phyloP scores from a whole-genome alignment of 2,329 filamentous ascomycete species.

The Penicillium sp. region DNA sequence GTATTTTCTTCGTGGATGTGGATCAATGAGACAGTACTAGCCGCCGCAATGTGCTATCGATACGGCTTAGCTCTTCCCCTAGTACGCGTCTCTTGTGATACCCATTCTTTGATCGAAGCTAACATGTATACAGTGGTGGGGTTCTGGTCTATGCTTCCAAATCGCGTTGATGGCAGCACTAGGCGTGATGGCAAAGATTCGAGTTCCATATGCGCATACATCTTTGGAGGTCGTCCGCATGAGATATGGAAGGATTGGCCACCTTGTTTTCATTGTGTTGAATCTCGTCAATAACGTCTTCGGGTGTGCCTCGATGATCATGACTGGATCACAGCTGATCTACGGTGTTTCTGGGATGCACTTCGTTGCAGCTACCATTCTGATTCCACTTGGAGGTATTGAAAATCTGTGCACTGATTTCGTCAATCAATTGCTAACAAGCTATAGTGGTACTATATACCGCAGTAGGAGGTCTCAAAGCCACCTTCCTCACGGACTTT shows the following conservation, averaged over 20 bases:
- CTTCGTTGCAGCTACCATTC: constrained; percentile 51
- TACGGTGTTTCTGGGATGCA: constrained; percentile 55
- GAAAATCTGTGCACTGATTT: constrained; percentile 12
- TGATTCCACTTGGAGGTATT: constrained; percentile 52
- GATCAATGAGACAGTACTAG: constrained; percentile 45
- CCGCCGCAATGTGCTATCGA: constrained; percentile 39
- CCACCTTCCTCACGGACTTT: constrained; percentile 55
- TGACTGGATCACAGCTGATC: constrained; percentile 51
- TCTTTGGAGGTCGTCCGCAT: constrained; percentile 55
- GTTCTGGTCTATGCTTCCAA: constrained; percentile 50
- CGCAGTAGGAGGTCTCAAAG: constrained; percentile 54
- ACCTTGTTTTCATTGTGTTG: constrained; percentile 48
- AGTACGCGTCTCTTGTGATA: constrained; percentile 21
- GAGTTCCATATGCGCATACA: constrained; percentile 56
- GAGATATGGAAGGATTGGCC: constrained; percentile 51
- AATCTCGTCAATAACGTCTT: constrained; percentile 52
- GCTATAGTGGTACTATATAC: constrained; percentile 52
- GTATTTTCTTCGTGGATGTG: constrained; percentile 48
- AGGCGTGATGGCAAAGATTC: constrained; percentile 54
- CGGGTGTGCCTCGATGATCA: constrained; percentile 52
- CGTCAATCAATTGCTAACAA: not conserved
- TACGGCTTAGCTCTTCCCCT: constrained; percentile 43
- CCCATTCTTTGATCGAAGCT: not conserved
- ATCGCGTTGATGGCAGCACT: constrained; percentile 56
- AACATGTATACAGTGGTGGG: constrained; percentile 38